Evolutionary conservation across 2,329 filamentous ascomycete genomes (phyloP).

Genomic region (Stagonosporopsis vannaccii): DNA sequence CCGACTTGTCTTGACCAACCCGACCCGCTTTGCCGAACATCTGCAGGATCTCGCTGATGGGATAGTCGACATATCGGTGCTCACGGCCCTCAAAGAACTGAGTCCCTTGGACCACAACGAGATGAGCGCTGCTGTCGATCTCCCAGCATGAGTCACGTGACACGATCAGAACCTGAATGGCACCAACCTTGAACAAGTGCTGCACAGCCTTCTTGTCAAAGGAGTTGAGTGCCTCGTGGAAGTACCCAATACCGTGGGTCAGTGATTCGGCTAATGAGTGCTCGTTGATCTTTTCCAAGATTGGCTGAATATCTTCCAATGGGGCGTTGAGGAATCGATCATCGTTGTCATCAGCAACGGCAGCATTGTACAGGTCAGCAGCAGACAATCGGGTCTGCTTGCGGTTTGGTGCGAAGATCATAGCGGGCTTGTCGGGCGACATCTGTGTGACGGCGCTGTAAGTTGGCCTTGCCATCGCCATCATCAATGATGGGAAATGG

Average conservation of each 20-base stretch:
- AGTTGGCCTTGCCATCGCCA: conserved; percentile 95
- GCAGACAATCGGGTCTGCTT: conserved; percentile 92
- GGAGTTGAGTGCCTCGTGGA: conserved; percentile 88
- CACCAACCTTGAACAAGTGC: conserved; percentile 87
- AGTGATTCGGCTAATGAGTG: conserved; percentile 86
- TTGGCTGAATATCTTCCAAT: conserved; percentile 78
- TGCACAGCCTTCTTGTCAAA: conserved; percentile 94
- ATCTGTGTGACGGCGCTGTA: conserved; percentile 89
- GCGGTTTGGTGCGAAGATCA: conserved; percentile 90
- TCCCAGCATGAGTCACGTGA: conserved; percentile 97
- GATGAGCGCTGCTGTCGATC: conserved; percentile 82
- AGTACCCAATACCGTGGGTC: conserved; percentile 94
- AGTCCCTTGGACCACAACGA: conserved; percentile 96
- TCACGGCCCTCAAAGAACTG: conserved; percentile 97
- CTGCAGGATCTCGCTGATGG: conserved; percentile 90
- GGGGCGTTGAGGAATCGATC: conserved; percentile 92
- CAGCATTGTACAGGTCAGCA: conserved; percentile 85
- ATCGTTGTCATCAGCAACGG: conserved; percentile 86
- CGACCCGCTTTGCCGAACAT: conserved; percentile 96
- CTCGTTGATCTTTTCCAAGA: conserved; percentile 85
- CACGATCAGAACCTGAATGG: conserved; percentile 83
- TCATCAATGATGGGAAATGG: conserved; percentile 97
- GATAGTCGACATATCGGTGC: conserved; percentile 96
- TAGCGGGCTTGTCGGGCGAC: conserved; percentile 85
- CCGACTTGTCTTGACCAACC: conserved; percentile 77